Evolutionary conservation across 2,329 filamentous ascomycete genomes (phyloP), one percentile per base, ranked within the genome.

Genomic region (Aspergillus sp.): DNA sequence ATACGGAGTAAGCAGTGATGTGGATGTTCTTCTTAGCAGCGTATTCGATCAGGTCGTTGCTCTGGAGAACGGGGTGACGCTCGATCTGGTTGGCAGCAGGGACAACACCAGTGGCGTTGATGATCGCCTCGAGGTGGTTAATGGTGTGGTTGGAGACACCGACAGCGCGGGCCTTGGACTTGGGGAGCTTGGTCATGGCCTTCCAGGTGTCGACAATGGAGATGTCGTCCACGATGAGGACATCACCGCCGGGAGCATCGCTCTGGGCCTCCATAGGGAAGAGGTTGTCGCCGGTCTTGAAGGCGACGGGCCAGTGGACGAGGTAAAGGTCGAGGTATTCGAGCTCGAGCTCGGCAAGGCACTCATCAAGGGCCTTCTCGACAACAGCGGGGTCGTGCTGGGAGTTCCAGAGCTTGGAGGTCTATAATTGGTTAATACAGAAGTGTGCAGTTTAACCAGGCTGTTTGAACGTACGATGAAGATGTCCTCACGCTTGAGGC

Each of bases 31-130:
- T 82, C 62, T 78, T 70, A 53, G 81, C 73, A 74, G 81, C 85
- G 71, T 81, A 85, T 13, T 80, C 75, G 7, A 87, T 71, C 26
- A 90, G 74, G 17, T 82, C 77, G 2, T 75, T 74, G 68, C 85
- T 87, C 68, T 88, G 87, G 11, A 89, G 78, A 65, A 87, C 88
- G 2, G 87, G 85, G 70, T 89, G 86, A 51, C 85, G 85, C 70
- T 89, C 87, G 61, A 89, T 85, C 74, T 89, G 87, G 73, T 89
- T 89, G 64, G 83, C 81, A 2, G 84, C 84, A 1, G 87, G 87
- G 1, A 85, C 76, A 63, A 90, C 81, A 42, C 72, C 73, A n/a
- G 73, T 75, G 51, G 74, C 84, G 39, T 81, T 78, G 71, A 85
- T 80, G 65, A 87, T 68, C 49, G 78, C 76, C 66, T 87, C 79